A percentile compares a stretch with the other conserved stretches of the same genome.
These are phyloP conservation scores for Exophiala spinifera DNA, from an alignment of 2,329 filamentous ascomycete species.

Conservation along the genomic window DNA sequence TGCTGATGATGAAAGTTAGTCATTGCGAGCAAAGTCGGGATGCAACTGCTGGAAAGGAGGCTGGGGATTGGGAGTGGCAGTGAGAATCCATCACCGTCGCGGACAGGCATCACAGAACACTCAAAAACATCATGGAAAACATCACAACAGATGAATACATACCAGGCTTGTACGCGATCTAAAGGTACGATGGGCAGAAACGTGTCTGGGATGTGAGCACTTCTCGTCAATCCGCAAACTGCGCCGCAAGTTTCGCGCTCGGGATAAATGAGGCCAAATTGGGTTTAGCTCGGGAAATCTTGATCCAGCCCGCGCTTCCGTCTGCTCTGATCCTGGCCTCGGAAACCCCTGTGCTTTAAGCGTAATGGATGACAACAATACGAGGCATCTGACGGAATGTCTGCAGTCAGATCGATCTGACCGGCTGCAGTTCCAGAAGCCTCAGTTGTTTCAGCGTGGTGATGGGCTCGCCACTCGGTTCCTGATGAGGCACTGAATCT, in stretches of 20 bases:
- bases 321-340: not conserved
- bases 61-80: slow-evolving; percentile 1
- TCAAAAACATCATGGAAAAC: not conserved
- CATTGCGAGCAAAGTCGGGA: slow-evolving; percentile 9
- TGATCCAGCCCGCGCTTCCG: not conserved
- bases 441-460: too few species aligned
- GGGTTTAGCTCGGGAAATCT: slow-evolving; percentile 8
- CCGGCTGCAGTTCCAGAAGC: too few species aligned
- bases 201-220: slow-evolving; percentile 21
- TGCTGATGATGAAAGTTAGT: slow-evolving; percentile 19
- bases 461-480: too few species aligned
- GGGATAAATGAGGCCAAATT: slow-evolving; percentile 4
- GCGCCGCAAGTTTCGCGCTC: slow-evolving; percentile 19
- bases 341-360: too few species aligned
- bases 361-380: too few species aligned
- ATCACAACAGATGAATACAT: slow-evolving; percentile 11
- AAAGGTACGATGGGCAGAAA: slow-evolving; percentile 17
- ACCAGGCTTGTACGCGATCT: slow-evolving; percentile 19
- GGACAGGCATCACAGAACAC: not conserved
- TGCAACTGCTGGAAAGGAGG: slow-evolving; percentile 4
- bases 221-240: slow-evolving; percentile 7
- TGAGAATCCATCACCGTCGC: slow-evolving; percentile 6
- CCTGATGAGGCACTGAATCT: too few species aligned
- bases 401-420: too few species aligned
- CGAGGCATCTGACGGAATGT: too few species aligned